Evolutionary conservation across 176 grass and related monocot genomes (phyloP), one percentile per base, ranked within the genome.

Genomic region (Oryza meyeriana): DNA sequence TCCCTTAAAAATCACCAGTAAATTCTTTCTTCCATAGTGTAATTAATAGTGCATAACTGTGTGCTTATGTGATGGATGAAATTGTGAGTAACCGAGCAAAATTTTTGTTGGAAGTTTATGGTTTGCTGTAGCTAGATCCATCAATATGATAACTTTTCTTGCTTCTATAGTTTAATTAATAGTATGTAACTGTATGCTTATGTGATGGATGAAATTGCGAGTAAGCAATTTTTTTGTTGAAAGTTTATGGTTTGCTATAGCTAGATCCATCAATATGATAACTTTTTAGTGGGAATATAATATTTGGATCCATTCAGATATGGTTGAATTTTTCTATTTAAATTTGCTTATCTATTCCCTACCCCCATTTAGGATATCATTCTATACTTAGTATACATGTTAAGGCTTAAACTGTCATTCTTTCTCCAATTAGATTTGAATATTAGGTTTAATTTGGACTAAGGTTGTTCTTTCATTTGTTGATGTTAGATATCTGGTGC

Each of bases 241-340:
- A 52, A 57, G 78, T 13, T 42, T 35, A 35, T 79, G 17, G n/a
- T 79, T 68, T 40, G 26, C 22, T 35, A 38, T 8, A 42, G 66
- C 71, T 77, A 22, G 34, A 45, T 45, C 12, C 6, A 59, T 68
- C 62, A 28, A 41, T 74, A n/a, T 81, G 26, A 40, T 41, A 45
- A 35, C 8, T 22, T 25, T 22, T 6, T 35, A 33, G 32, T 61
- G 20, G 20, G 5, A 28, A 79, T 28, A 2, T 9, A 34, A 5
- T 69, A 76, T 77, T 33, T 61, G 18, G 10, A 72, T 79, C 77
- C 52, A 36, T 10, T 71, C 14, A 33, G 5, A 41, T 63, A 77
- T 70, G 50, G 0, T 20, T 74, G 22, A 20, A 76, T 61, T 62
- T 45, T 3, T 48, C 31, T 61, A 42, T 75, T 22, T 41, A 69